Evolutionary conservation across 805 yeast species (phyloP), one percentile per base, ranked within the genome.

Genomic region (Pichia eremophila): DNA sequence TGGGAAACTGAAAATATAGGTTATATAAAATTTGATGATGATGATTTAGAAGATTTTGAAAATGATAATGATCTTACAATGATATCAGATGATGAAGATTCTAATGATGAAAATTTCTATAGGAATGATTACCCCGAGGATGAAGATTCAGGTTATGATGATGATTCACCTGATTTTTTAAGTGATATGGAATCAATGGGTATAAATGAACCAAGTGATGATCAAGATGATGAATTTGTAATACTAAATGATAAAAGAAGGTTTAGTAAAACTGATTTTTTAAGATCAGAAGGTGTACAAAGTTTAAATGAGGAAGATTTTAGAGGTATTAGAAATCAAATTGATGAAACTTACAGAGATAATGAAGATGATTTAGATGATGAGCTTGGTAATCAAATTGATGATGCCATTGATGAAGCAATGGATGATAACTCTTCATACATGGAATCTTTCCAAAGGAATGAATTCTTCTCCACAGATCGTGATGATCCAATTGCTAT

Each of bases 51-150:
- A 53, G 60, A 60, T 60, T 57, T 51, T 52, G 78, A 71, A 18
- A 69, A 68, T 14, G 75, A 67, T 3, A 69, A 63, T 37, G 59
- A 61, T 10, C 54, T 53, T 1, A 60, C 50, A 5, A 51, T 46
- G 34, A 52, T 51, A 6, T 58, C 87, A 0, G 93, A 84, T 54
- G 88, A 85, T 57, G 91, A 85, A 52, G 95, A 85, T 59, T 84
- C 93, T 0, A 85, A 85, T 59, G 96, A 96, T 19, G 99, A 91
- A 66, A 88, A 85, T 47, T 90, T 81, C 59, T 91, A 91, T 61
- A 79, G 80, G 57, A 91, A 93, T 64, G 98, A 91, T 59, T 91
- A 91, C 59, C 98, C 98, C 0, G 95, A 88, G 41, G 96, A 90
- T 59, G 96, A 88, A 53, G 91, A 85, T 57, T 88, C 79, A 10